Conservation (phyloP, 208 protist species). For the Acanthamoeba castellanii region DNA sequence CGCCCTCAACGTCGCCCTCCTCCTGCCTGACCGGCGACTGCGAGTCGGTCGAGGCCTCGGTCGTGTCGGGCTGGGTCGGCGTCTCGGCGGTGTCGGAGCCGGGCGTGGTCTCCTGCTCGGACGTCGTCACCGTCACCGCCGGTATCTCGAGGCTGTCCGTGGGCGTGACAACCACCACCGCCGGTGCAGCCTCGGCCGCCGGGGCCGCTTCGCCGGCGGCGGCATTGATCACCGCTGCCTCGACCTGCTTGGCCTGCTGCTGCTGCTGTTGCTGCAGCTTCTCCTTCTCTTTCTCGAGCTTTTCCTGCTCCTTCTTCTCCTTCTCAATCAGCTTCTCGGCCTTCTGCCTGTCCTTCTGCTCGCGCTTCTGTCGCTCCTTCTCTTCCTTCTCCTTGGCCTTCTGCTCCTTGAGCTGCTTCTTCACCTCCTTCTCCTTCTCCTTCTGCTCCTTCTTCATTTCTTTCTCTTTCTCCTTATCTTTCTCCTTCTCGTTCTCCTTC, state of each 20-base stretch:
- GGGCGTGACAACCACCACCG: no score
- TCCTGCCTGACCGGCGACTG: not conserved
- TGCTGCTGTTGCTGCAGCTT: not conserved
- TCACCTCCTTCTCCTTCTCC: not conserved
- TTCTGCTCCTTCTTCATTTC: not conserved
- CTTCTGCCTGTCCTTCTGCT: slow-evolving; percentile 9
- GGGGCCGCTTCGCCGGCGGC: not conserved
- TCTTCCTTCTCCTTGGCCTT: not conserved
- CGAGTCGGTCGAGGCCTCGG: not conserved
- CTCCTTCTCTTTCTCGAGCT: not conserved
- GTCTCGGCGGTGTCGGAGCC: not conserved
- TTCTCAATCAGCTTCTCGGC: not conserved
- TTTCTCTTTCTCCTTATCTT: not conserved
- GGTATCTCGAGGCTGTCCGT: no score
- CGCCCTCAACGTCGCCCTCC: not conserved
- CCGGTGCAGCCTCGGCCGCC: no score
- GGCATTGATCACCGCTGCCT: not conserved
- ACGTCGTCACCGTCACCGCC: no score
- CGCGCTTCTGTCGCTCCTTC: not conserved
- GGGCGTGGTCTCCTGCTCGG: no score
- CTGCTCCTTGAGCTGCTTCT: not conserved
- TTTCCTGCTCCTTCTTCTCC: not conserved
- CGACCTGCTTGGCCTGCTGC: not conserved
- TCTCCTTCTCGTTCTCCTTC: slow-evolving; percentile 30
- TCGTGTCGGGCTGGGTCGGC: not conserved